A percentile compares a stretch with the other conserved stretches of the same genome.
These are phyloP conservation scores for Marchantia paleacea DNA, from an alignment of 225 moss, liverwort and hornwort genomes.

Conservation along the genomic window DNA sequence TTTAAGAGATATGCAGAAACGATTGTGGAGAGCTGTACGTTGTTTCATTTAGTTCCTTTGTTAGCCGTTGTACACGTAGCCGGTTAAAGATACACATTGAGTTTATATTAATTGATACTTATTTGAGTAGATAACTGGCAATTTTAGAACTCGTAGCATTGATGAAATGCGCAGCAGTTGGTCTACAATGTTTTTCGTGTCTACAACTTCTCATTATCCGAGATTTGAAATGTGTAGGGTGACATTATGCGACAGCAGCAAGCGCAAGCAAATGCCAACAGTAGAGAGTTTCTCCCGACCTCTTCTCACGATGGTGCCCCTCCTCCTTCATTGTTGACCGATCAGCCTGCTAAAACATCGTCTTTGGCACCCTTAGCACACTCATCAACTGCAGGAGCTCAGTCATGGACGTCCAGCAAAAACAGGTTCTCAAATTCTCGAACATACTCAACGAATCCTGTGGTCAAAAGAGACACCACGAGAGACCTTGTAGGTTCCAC, in stretches of 20 bases:
- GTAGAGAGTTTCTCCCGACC: slow-evolving; percentile 42
- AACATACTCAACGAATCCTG: slow-evolving; percentile 55
- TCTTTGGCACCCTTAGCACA: slow-evolving; percentile 32
- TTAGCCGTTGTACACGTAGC: too few species aligned
- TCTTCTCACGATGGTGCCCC: slow-evolving; percentile 34
- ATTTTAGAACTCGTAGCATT: too few species aligned
- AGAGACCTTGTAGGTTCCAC: slow-evolving; percentile 54
- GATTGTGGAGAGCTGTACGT: slow-evolving; percentile 96
- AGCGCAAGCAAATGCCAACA: slow-evolving; percentile 52
- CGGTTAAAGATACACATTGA: too few species aligned
- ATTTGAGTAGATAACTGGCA: too few species aligned
- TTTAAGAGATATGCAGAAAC: slow-evolving; percentile 85
- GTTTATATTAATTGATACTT: too few species aligned
- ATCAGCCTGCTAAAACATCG: slow-evolving; percentile 40
- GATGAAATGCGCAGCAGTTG: too few species aligned
- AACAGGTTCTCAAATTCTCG: slow-evolving; percentile 51
- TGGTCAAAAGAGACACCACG: slow-evolving; percentile 45
- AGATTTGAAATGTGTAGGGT: slow-evolving; percentile 53
- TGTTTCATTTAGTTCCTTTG: too few species aligned
- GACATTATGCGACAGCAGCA: slow-evolving; percentile 74
- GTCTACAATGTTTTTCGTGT: too few species aligned
- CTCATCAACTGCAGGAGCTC: slow-evolving; percentile 39
- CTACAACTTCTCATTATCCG: not conserved
- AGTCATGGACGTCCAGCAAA: slow-evolving; percentile 52
- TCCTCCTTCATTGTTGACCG: slow-evolving; percentile 34